Conservation (phyloP, 148 eudicot species). For the Drosera capensis region DNA sequence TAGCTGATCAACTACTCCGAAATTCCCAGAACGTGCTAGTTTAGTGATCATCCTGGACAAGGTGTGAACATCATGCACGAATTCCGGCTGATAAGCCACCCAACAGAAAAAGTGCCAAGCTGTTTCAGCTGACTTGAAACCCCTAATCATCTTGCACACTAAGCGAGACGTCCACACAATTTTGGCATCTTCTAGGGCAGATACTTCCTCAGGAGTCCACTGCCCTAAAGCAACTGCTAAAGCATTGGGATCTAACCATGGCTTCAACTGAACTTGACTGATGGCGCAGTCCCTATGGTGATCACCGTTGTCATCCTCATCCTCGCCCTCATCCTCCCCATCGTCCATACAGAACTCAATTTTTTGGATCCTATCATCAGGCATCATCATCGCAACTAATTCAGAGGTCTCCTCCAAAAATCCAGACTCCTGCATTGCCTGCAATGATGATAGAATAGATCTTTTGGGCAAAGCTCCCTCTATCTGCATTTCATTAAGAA, state of each 20-base stretch:
- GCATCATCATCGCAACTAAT: constrained; percentile 39
- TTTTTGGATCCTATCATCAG: constrained; percentile 54
- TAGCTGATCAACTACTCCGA: constrained; percentile 42
- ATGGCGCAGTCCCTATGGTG: constrained; percentile 15
- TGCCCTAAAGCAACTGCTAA: constrained; percentile 57
- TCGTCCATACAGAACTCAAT: constrained; percentile 20
- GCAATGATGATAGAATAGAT: constrained; percentile 42
- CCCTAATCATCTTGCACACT: constrained; percentile 72
- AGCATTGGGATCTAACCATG: constrained; percentile 86
- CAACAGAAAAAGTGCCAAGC: constrained; percentile 74
- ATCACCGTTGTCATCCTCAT: constrained; percentile 9
- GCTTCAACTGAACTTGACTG: constrained; percentile 47
- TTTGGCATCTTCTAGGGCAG: constrained; percentile 55
- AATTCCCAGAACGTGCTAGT: constrained; percentile 38
- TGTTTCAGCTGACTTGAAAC: constrained; percentile 54
- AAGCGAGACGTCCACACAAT: constrained; percentile 78
- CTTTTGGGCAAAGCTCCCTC: constrained; percentile 61
- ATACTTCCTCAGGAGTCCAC: constrained; percentile 62
- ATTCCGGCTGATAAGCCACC: constrained; percentile 67
- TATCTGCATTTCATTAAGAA: constrained; percentile 49
- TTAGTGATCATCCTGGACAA: constrained; percentile 47
- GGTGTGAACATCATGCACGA: constrained; percentile 67
- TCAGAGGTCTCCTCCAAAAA: constrained; percentile 38
- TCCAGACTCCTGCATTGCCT: constrained; percentile 44
- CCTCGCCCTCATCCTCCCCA: constrained; percentile 16